Evolutionary conservation across 768 basidiomycete genomes (phyloP), one percentile per base, ranked within the genome.

Genomic region (Calocybe indica): DNA sequence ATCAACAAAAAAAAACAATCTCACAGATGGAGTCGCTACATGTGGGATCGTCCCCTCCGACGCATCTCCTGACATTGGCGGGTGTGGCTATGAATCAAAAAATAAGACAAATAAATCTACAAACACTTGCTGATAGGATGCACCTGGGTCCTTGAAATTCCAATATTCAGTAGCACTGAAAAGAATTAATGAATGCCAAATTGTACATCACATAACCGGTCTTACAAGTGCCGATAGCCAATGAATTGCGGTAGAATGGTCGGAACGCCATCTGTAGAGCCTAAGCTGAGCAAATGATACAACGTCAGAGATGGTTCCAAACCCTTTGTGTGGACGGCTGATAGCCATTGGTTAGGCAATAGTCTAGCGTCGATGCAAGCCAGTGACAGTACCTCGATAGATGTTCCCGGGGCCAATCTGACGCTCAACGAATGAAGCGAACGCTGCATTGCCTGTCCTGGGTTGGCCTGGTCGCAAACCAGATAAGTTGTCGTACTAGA

Each of bases 401-500:
- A 78, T 66, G 44, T 70, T 70, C 7, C 71, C 64, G 1, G 76
- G 67, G 48, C 76, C 78, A 10, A 59, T 58, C 44, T 67, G 60
- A 50, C 78, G 78, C 75, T 79, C n/a, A 11, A 14, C 15, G 35
- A 32, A 15, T 31, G 12, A 12, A 6, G 22, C 12, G 30, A n/a
- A 28, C 34, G 42, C 12, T 13, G 12, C 30, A 43, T 8, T 7
- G 30, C 8, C 6, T 13, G 35, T 12, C 13, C 4, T 32, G 15
- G 29, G 9, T 7, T 10, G 28, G 28, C 5, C 61, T 68, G 37
- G 56, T 76, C 77, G 5, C 78, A 76, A 29, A 67, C 63, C 38
- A 76, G 58, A 12, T 76, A 75, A 11, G 76, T 67, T 4, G 78
- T 78, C 48, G 76, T 79, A 0, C 76, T 74, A 54, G 77, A 81